phyloP scores from a whole-genome alignment of 805 yeast species.

The Candida maesae region DNA sequence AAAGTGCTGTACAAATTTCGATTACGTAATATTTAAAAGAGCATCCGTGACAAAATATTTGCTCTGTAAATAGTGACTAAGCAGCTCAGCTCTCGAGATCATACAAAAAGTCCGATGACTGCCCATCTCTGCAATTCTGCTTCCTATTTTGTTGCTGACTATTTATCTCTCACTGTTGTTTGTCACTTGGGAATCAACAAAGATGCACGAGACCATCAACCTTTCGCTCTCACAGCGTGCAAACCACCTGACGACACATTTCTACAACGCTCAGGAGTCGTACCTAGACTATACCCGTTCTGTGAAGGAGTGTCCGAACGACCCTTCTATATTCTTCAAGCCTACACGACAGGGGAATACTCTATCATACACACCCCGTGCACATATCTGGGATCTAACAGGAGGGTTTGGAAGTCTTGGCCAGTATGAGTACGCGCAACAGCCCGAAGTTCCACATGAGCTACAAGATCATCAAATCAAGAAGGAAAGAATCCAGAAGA shows the following conservation, averaged over 20 bases:
- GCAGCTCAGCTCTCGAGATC: too few species aligned
- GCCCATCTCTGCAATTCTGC: too few species aligned
- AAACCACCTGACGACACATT: slow-evolving; percentile 74
- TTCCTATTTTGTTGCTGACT: too few species aligned
- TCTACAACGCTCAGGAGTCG: slow-evolving; percentile 75
- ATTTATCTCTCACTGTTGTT: too few species aligned
- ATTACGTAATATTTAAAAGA: too few species aligned
- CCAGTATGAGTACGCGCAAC: slow-evolving; percentile 41
- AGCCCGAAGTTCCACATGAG: slow-evolving; percentile 12
- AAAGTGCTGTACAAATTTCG: too few species aligned
- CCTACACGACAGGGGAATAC: slow-evolving; percentile 37
- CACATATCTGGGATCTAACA: slow-evolving; percentile 72
- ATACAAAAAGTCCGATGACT: too few species aligned
- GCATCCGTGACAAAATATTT: too few species aligned
- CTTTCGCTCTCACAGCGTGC: slow-evolving; percentile 69
- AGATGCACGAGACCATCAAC: slow-evolving; percentile 73
- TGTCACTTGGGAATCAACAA: too few species aligned
- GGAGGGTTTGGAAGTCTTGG: slow-evolving; percentile 75
- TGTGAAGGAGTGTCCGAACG: slow-evolving; percentile 26
- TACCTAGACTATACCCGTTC: slow-evolving; percentile 50
- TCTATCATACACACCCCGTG: slow-evolving; percentile 74
- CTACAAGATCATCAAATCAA: slow-evolving; percentile 29
- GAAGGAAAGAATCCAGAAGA: slow-evolving; percentile 39
- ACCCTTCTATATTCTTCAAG: slow-evolving; percentile 45
- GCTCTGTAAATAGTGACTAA: too few species aligned